A percentile compares a stretch with the other conserved stretches of the same genome.
These are phyloP conservation scores for Trichosporon asahii DNA, from an alignment of 1,284 basidiomycete genomes.

Conservation along the genomic window DNA sequence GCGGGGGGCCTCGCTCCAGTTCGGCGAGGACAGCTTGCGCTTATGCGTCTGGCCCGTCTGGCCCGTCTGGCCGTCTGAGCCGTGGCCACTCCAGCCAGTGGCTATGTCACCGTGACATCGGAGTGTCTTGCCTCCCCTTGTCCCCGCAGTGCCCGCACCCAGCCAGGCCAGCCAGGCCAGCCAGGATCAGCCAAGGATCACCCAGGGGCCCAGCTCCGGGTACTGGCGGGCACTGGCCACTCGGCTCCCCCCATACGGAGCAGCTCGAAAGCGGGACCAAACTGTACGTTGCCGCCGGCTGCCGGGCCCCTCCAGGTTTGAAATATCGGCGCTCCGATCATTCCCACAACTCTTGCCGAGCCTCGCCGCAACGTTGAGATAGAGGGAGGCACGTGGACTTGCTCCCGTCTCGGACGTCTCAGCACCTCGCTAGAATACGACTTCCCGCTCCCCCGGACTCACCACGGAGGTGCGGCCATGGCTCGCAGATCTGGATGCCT, in stretches of 20 bases:
- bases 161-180: background rate
- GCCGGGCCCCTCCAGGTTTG: background rate
- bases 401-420: background rate
- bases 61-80: too few species aligned
- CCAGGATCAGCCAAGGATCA: background rate
- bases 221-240: background rate
- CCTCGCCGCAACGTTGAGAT: background rate
- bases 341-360: constrained; percentile 1
- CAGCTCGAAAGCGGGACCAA: constrained; percentile 4
- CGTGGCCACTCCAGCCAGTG: background rate
- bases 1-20: background rate
- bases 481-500: background rate
- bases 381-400: background rate
- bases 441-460: background rate
- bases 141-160: background rate
- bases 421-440: background rate
- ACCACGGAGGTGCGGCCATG: background rate
- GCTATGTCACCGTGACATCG: constrained; percentile 1
- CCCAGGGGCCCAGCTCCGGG: background rate
- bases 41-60: background rate
- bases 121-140: constrained; percentile 1
- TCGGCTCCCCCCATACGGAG: background rate
- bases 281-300: constrained; percentile 4
- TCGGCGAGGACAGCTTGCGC: background rate
- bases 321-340: constrained; percentile 7